A percentile compares a stretch with the other conserved stretches of the same genome.
These are phyloP conservation scores for Macaranga tanarius DNA, from an alignment of 441 rosid species.

Conservation along the genomic window DNA sequence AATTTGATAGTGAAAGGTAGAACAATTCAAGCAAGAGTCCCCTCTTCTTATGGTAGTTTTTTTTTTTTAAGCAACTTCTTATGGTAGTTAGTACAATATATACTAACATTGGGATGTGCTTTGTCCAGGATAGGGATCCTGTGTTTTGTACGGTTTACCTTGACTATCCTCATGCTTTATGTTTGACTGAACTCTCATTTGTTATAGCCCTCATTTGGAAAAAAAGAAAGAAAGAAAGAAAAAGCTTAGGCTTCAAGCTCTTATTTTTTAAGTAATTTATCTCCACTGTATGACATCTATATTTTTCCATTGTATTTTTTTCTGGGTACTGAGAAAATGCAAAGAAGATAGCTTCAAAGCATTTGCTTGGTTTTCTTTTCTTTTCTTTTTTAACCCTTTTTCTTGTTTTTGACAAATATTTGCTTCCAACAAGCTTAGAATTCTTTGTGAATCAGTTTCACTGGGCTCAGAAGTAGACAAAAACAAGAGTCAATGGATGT, in stretches of 20 bases:
- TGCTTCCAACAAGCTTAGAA: neutral
- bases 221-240: too few species aligned
- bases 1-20: neutral
- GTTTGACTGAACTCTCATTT: slow-evolving; percentile 7
- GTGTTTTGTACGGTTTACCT: slow-evolving; percentile 1
- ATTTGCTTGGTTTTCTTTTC: neutral
- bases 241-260: neutral
- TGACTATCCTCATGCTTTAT: neutral
- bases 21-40: neutral
- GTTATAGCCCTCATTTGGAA: neutral
- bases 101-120: neutral
- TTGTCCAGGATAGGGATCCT: slow-evolving; percentile 10
- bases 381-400: neutral
- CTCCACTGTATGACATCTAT: neutral
- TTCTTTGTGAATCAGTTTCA: neutral
- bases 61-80: too few species aligned
- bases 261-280: neutral
- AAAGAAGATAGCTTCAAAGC: neutral
- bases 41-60: neutral
- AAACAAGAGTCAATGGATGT: slow-evolving; percentile 13
- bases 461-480: neutral
- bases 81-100: too few species aligned
- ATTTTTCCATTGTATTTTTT: neutral
- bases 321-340: slow-evolving; percentile 5
- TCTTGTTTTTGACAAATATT: neutral